These are phyloP conservation scores for Xylaria cubensis DNA, from an alignment of 495 filamentous ascomycete genomes.

Conservation along the genomic window DNA sequence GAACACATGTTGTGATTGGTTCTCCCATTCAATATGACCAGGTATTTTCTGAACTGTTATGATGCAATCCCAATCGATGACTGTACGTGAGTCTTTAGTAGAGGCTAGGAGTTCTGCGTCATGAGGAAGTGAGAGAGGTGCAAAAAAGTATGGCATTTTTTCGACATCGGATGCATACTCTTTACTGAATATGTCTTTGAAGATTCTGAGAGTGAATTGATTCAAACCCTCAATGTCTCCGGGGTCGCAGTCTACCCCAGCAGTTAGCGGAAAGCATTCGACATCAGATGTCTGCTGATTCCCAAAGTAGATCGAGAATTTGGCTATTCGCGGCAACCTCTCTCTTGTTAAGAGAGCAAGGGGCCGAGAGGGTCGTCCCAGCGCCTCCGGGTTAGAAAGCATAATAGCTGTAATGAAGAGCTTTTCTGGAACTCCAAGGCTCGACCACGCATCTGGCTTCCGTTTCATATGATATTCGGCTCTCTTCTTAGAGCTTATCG, in stretches of 20 bases:
- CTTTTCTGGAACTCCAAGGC: slow-evolving; percentile 55
- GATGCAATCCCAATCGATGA: slow-evolving; percentile 74
- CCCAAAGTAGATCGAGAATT: slow-evolving; percentile 74
- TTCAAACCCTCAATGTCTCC: slow-evolving; percentile 61
- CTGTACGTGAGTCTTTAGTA: slow-evolving; percentile 31
- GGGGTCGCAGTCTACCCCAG: slow-evolving; percentile 48
- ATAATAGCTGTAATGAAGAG: slow-evolving; percentile 72
- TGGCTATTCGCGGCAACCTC: slow-evolving; percentile 66
- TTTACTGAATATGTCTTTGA: slow-evolving; percentile 91
- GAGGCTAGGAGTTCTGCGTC: slow-evolving; percentile 33
- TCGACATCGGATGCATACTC: slow-evolving; percentile 66
- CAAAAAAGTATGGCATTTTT: slow-evolving; percentile 85
- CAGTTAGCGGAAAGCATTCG: slow-evolving; percentile 44
- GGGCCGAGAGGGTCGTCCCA: slow-evolving; percentile 67
- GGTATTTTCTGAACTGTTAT: slow-evolving; percentile 42
- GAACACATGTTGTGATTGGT: slow-evolving; percentile 63
- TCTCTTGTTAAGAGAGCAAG: slow-evolving; percentile 76
- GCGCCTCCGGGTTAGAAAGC: slow-evolving; percentile 61
- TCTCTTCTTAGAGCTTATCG: slow-evolving; percentile 76
- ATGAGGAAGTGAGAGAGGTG: slow-evolving; percentile 58
- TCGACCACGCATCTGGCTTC: slow-evolving; percentile 80
- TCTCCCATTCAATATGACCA: slow-evolving; percentile 54
- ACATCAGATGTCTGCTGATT: slow-evolving; percentile 65
- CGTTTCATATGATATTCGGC: slow-evolving; percentile 75
- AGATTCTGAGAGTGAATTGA: slow-evolving; percentile 75